phyloP scores from a whole-genome alignment of 2,329 filamentous ascomycete genomes.

The Ophiobolus disseminans region DNA sequence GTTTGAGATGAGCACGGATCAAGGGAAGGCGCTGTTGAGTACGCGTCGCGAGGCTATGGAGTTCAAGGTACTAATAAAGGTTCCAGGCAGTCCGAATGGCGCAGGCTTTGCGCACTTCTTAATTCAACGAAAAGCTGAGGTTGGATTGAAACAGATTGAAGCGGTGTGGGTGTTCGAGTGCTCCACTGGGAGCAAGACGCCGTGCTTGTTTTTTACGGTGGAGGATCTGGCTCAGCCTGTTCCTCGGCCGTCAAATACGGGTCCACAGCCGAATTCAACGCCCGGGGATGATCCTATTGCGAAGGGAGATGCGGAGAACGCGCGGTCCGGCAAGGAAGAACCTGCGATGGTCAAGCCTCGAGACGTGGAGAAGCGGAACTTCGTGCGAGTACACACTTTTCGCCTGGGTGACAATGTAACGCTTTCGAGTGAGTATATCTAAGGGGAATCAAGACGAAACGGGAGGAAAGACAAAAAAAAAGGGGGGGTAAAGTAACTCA shows the following conservation, averaged over 20 bases:
- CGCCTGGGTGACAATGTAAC: neutral
- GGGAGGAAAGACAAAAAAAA: too few relatives aligned
- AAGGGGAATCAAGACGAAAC: too few relatives aligned
- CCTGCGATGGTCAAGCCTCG: neutral
- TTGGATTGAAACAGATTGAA: neutral
- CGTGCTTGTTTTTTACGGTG: neutral
- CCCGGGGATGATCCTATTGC: neutral
- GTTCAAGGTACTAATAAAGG: neutral
- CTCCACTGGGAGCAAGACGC: neutral
- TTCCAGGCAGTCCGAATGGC: neutral
- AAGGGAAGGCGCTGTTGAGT: neutral
- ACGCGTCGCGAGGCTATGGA: neutral
- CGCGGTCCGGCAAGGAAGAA: neutral
- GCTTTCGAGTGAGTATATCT: neutral
- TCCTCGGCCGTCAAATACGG: neutral
- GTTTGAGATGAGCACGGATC: neutral
- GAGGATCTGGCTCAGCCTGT: neutral
- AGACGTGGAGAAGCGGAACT: neutral
- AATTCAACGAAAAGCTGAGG: neutral
- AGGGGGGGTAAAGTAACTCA: too few relatives aligned
- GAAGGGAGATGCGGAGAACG: neutral
- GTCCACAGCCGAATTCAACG: neutral
- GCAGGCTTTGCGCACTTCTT: conserved; percentile 3
- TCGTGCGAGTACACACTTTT: neutral
- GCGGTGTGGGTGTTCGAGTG: neutral